A percentile compares a stretch with the other conserved stretches of the same genome.
Evolutionary conservation across 345 rosid genomes (phyloP).

Genomic region (Psidium guajava): DNA sequence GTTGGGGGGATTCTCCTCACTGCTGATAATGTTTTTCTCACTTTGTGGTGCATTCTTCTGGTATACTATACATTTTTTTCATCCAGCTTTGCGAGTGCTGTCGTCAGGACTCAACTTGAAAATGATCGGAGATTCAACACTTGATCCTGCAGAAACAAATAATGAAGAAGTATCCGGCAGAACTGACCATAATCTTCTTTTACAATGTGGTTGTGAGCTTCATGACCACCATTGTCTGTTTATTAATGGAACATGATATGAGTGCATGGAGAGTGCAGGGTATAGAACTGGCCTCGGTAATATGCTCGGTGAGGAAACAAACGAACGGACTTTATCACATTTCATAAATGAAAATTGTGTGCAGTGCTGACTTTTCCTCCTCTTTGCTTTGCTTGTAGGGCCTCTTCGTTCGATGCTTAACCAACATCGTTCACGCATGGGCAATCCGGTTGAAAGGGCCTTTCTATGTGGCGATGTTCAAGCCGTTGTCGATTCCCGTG

Average conservation of each 20-base stretch:
- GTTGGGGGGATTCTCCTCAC: conserved; percentile 26
- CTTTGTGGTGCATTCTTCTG: conserved; percentile 16
- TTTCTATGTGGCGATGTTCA: not conserved
- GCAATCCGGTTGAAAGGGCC: conserved; percentile 1
- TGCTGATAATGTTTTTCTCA: conserved; percentile 8
- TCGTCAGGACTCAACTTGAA: not conserved
- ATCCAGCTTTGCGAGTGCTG: not conserved
- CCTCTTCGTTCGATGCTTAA: not conserved
- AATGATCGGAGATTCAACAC: not conserved
- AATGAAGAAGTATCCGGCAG: conserved; percentile 14
- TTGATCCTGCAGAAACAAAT: conserved; percentile 5
- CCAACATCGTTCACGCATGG: not conserved
- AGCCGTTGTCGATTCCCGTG: not conserved
- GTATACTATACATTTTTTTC: not conserved
- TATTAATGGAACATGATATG: not conserved
- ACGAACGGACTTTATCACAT: not conserved
- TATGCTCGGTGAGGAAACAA: not conserved
- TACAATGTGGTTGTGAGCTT: conserved; percentile 10
- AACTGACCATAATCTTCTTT: conserved; percentile 18
- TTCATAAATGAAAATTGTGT: not conserved
- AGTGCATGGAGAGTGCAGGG: conserved; percentile 3
- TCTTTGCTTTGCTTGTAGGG: not conserved
- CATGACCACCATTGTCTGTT: conserved; percentile 6
- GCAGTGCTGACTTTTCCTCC: not conserved
- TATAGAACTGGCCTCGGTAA: not conserved